Conservation (phyloP, 495 filamentous ascomycete genomes). For the Collariella sp. region DNA sequence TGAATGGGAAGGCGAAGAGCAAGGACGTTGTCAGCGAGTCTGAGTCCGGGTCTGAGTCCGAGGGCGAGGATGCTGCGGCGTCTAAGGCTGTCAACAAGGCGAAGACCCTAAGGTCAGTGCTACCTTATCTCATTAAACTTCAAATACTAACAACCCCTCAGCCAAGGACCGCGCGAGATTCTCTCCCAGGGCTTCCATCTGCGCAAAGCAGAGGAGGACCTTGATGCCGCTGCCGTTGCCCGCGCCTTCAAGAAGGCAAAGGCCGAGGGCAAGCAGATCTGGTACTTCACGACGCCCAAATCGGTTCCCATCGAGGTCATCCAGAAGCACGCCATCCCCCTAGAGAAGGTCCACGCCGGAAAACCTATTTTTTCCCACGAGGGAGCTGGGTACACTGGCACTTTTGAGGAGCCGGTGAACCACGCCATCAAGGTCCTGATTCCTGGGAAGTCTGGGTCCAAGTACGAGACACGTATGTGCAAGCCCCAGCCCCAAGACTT, state of each 20-base stretch:
- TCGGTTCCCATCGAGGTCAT: conserved; percentile 42
- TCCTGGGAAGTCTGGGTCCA: conserved; percentile 32
- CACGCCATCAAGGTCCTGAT: conserved; percentile 39
- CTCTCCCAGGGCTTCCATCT: conserved; percentile 25
- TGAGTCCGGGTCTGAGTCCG: conserved; percentile 18
- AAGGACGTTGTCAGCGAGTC: conserved; percentile 22
- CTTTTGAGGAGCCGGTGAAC: conserved; percentile 27
- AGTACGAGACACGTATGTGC: conserved; percentile 35
- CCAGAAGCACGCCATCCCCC: conserved; percentile 37
- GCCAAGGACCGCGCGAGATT: conserved; percentile 13
- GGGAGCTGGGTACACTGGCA: conserved; percentile 33
- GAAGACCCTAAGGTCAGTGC: conserved; percentile 17
- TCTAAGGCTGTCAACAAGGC: conserved; percentile 21
- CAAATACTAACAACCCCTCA: conserved; percentile 13
- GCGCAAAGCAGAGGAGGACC: conserved; percentile 22
- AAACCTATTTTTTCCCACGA: conserved; percentile 32
- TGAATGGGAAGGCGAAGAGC: conserved; percentile 7
- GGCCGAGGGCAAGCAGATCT: conserved; percentile 41
- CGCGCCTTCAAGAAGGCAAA: conserved; percentile 35
- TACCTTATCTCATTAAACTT: no score
- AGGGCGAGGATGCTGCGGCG: conserved; percentile 19
- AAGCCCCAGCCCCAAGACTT: no score
- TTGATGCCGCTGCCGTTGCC: conserved; percentile 33
- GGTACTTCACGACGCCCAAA: conserved; percentile 44
- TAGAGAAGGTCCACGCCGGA: conserved; percentile 30